Conservation (phyloP, 148 eudicot species). For the Vaccinium darrowii region DNA sequence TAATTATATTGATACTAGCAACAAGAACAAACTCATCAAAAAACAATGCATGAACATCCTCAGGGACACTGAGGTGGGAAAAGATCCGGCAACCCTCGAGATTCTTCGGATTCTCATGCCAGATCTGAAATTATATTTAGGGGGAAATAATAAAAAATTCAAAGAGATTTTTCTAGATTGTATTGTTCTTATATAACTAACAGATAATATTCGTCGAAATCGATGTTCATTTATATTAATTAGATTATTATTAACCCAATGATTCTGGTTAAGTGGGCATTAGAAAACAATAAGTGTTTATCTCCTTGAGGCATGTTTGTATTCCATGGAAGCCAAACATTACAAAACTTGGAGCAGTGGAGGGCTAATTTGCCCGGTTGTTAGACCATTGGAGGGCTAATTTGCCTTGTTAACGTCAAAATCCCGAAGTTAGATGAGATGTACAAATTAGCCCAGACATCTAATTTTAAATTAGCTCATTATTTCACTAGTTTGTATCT, state of each 20-base stretch:
- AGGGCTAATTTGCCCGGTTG: too few relatives aligned
- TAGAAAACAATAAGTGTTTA: too few relatives aligned
- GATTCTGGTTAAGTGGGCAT: too few relatives aligned
- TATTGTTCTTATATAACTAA: background rate
- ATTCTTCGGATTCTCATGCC: constrained; percentile 1
- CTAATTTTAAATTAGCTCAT: too few relatives aligned
- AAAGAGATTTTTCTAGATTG: background rate
- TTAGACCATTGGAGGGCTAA: too few relatives aligned
- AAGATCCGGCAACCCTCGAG: background rate
- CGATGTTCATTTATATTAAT: background rate
- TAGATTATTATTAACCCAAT: too few relatives aligned
- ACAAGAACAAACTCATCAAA: background rate
- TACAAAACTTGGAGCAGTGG: too few relatives aligned
- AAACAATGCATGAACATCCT: background rate
- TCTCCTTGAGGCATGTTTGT: too few relatives aligned
- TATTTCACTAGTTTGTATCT: background rate
- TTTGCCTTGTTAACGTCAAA: too few relatives aligned
- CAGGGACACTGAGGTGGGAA: background rate
- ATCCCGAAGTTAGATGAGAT: too few relatives aligned
- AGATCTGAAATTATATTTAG: background rate
- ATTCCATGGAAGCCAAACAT: too few relatives aligned
- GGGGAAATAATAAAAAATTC: background rate
- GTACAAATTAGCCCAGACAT: too few relatives aligned
- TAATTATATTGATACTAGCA: background rate
- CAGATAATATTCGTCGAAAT: background rate